Percentiles rank a stretch among this genome's conserved stretches.
Conservation (phyloP, 75 land plant genomes). For the Sequoia sempervirens region DNA sequence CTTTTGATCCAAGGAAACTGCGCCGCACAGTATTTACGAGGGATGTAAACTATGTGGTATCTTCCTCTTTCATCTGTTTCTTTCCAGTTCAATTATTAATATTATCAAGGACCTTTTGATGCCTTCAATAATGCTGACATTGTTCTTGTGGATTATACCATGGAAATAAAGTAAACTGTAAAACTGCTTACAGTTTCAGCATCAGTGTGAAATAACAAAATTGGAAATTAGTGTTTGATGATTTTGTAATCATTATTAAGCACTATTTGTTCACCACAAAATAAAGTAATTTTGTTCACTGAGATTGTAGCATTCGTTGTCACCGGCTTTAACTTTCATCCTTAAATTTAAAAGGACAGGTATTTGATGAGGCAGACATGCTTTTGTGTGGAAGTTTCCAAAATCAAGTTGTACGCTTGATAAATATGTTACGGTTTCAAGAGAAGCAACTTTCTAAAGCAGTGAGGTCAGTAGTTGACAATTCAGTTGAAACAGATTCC, state of each 20-base stretch:
- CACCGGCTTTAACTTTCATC: background rate
- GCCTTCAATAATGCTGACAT: background rate
- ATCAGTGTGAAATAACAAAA: background rate
- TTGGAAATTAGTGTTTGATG: background rate
- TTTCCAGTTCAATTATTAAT: background rate
- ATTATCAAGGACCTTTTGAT: background rate
- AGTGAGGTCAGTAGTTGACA: constrained; percentile 19
- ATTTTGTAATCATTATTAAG: background rate
- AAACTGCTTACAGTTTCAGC: background rate
- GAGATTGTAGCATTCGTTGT: background rate
- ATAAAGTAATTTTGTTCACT: background rate
- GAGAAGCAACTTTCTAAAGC: constrained; percentile 62
- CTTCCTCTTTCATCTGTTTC: background rate
- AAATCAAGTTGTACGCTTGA: constrained; percentile 70
- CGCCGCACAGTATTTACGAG: constrained; percentile 60
- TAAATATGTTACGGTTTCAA: constrained; percentile 84
- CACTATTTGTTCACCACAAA: background rate
- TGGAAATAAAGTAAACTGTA: constrained; percentile 1
- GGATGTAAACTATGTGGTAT: constrained; percentile 74
- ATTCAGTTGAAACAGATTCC: background rate
- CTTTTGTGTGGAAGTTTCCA: constrained; percentile 90
- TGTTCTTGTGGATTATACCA: background rate
- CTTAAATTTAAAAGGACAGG: constrained; percentile 34
- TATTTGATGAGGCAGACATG: constrained; percentile 98
- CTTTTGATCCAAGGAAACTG: constrained; percentile 53